Evolutionary conservation across 1,139 yeast genomes (phyloP).

Genomic region (Kodamaea plutei): DNA sequence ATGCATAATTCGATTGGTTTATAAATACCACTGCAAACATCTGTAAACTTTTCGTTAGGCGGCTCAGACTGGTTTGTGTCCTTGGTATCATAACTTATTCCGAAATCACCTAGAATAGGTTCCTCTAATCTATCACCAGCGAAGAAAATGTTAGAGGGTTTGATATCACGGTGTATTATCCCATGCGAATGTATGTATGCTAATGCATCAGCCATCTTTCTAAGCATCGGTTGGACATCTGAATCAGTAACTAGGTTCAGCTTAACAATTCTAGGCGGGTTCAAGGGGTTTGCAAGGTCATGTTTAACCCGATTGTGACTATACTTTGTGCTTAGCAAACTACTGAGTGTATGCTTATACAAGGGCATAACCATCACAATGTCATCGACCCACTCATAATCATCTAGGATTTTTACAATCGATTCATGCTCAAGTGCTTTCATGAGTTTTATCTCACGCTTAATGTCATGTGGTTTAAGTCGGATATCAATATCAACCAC

Average conservation of each 20-base stretch:
- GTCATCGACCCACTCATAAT: conserved; percentile 30
- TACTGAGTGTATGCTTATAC: conserved; percentile 26
- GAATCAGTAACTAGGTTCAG: conserved; percentile 6
- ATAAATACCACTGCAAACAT: conserved; percentile 72
- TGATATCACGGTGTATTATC: conserved; percentile 85
- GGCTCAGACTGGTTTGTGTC: conserved; percentile 42
- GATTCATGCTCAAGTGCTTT: conserved; percentile 19
- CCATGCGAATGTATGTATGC: conserved; percentile 49
- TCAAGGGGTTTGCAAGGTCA: conserved; percentile 20
- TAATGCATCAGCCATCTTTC: conserved; percentile 47
- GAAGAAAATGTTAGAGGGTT: conserved; percentile 74
- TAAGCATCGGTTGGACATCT: conserved; percentile 22
- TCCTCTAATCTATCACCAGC: conserved; percentile 24
- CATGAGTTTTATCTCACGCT: conserved; percentile 30
- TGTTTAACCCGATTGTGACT: conserved; percentile 17
- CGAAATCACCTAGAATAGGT: conserved; percentile 69
- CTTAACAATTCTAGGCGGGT: conserved; percentile 11
- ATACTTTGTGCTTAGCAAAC: conserved; percentile 18
- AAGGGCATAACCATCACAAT: conserved; percentile 30
- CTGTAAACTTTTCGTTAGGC: conserved; percentile 49
- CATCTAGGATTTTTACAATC: conserved; percentile 22
- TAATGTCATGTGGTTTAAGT: conserved; percentile 36
- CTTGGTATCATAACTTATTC: conserved; percentile 52
- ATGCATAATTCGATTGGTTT: conserved; percentile 84
- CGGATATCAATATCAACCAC: conserved; percentile 37